Evolutionary conservation across 495 filamentous ascomycete genomes (phyloP).

Genomic region (Penicillium odoratum): DNA sequence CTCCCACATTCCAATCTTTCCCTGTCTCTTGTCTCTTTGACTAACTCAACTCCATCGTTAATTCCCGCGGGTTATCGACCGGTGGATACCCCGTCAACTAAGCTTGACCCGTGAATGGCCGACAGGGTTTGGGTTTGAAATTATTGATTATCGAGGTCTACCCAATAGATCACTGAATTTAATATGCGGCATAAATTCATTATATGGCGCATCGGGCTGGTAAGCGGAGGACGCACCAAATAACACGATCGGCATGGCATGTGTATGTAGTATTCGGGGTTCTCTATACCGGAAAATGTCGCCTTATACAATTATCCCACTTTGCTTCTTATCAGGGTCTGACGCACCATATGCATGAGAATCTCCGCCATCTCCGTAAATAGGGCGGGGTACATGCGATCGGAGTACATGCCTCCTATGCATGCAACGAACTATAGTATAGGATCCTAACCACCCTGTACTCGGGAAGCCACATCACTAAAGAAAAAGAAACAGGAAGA

Average conservation of each 20-base stretch:
- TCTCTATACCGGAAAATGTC: not conserved
- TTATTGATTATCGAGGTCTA: not conserved
- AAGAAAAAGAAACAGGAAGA: no score
- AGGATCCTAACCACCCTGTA: no score
- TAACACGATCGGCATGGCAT: not conserved
- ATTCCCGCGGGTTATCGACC: not conserved
- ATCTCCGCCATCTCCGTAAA: conserved; percentile 28
- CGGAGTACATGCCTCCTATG: conserved; percentile 9
- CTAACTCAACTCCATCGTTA: not conserved
- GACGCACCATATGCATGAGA: conserved; percentile 8
- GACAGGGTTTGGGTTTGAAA: not conserved
- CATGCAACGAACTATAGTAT: not conserved
- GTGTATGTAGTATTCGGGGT: not conserved
- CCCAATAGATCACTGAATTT: not conserved
- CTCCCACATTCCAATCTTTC: no score
- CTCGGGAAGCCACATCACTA: not conserved
- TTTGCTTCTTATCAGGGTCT: conserved; percentile 5
- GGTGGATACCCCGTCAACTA: not conserved
- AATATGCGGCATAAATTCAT: not conserved
- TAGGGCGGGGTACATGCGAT: conserved; percentile 23
- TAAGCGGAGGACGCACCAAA: not conserved
- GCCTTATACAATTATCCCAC: not conserved
- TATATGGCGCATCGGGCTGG: not conserved
- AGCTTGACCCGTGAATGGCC: conserved; percentile 5
- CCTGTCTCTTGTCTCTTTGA: not conserved